phyloP scores from a whole-genome alignment of 345 rosid species.

The Boechera stricta region DNA sequence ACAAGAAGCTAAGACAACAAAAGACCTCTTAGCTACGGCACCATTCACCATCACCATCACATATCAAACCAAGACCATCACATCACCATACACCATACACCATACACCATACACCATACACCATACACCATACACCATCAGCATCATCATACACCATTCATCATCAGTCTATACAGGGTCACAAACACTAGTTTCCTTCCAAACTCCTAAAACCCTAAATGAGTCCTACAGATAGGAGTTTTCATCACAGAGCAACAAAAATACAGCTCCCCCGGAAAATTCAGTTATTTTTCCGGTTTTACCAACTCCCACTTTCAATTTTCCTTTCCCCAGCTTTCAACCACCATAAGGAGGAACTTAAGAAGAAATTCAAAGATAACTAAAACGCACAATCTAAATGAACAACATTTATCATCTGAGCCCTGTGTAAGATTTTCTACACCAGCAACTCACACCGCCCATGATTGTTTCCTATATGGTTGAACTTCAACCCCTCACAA shows the following conservation, averaged over 20 bases:
- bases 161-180: conserved; percentile 42
- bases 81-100: neutral
- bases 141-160: neutral
- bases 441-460: conserved; percentile 18
- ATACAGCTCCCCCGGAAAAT: conserved; percentile 58
- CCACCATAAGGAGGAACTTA: conserved; percentile 21
- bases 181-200: conserved; percentile 41
- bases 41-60: conserved; percentile 13
- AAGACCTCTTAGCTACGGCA: conserved; percentile 26
- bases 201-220: conserved; percentile 39
- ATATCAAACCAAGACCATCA: neutral
- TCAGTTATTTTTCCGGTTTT: conserved; percentile 7
- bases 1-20: conserved; percentile 37
- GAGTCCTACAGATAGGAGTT: conserved; percentile 39
- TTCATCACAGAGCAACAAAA: conserved; percentile 66
- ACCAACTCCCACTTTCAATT: conserved; percentile 54
- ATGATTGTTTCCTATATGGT: conserved; percentile 28
- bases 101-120: neutral
- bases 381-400: conserved; percentile 21
- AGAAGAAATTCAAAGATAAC: neutral
- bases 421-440: conserved; percentile 13
- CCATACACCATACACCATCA: neutral
- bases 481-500: conserved; percentile 59
- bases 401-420: conserved; percentile 30
- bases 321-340: conserved; percentile 49